A percentile compares a stretch with the other conserved stretches of the same genome.
Evolutionary conservation across 768 basidiomycete species (phyloP).

Genomic region (Amanita thiersii): DNA sequence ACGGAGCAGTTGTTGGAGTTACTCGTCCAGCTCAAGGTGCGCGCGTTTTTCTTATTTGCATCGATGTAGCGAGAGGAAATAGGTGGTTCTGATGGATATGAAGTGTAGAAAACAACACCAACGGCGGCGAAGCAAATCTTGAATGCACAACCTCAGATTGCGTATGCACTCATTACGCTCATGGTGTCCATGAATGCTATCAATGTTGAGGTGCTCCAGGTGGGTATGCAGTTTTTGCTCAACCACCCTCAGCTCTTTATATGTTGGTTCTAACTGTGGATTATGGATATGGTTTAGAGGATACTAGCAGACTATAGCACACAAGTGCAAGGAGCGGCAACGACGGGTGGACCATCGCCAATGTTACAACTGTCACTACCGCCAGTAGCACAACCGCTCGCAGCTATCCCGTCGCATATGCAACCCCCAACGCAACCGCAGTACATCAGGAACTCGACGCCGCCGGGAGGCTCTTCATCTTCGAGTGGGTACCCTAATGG

Average conservation of each 20-base stretch:
- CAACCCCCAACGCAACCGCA: conserved; percentile 17
- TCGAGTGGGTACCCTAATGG: conserved; percentile 9
- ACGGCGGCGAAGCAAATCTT: conserved; percentile 61
- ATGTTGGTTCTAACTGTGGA: background rate
- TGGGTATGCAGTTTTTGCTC: conserved; percentile 18
- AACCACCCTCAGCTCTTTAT: too few species aligned
- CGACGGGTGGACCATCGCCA: conserved; percentile 23
- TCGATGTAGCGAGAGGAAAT: too few species aligned
- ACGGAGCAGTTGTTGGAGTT: conserved; percentile 68
- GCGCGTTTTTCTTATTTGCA: background rate
- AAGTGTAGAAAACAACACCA: conserved; percentile 72
- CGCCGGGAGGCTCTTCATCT: conserved; percentile 19
- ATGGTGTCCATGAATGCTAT: conserved; percentile 76
- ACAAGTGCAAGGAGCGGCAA: conserved; percentile 15
- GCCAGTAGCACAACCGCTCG: conserved; percentile 22
- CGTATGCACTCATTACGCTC: conserved; percentile 66
- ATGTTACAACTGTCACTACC: conserved; percentile 9
- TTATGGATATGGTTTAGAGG: conserved; percentile 38
- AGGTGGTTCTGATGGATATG: conserved; percentile 3
- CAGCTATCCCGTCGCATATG: conserved; percentile 41
- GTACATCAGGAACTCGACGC: conserved; percentile 26
- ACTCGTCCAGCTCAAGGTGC: conserved; percentile 66
- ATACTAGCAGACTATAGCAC: conserved; percentile 49
- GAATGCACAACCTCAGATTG: conserved; percentile 66
- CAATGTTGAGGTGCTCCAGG: conserved; percentile 71